phyloP scores from a whole-genome alignment of 441 rosid genomes.

The Isatis lusitanica region DNA sequence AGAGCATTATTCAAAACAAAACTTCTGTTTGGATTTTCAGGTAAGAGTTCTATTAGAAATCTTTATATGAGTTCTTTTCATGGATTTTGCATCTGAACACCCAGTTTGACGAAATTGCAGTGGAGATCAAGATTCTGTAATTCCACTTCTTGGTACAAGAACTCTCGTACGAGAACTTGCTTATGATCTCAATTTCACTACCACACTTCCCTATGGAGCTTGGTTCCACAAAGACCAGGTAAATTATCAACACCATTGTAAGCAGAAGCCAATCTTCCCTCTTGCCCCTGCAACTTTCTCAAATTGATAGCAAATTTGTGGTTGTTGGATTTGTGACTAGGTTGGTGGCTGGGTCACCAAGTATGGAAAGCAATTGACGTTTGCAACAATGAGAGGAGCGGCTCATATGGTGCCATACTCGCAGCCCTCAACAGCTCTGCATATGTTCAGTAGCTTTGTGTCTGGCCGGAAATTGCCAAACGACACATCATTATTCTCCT shows the following conservation, averaged over 20 bases:
- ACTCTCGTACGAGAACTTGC: slow-evolving; percentile 79
- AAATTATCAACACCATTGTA: background rate
- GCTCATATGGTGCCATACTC: slow-evolving; percentile 82
- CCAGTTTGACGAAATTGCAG: slow-evolving; percentile 34
- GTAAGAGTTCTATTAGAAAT: slow-evolving; percentile 30
- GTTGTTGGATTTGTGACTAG: slow-evolving; percentile 20
- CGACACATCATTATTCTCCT: slow-evolving; percentile 36
- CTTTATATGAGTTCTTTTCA: background rate
- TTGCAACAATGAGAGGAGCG: slow-evolving; percentile 80
- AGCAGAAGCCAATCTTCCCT: background rate
- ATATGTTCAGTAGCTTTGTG: slow-evolving; percentile 70
- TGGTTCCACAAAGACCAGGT: slow-evolving; percentile 96
- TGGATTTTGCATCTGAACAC: background rate
- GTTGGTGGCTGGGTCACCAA: slow-evolving; percentile 86
- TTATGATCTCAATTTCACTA: slow-evolving; percentile 50
- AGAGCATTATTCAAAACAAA: slow-evolving; percentile 54
- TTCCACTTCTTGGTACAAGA: slow-evolving; percentile 74
- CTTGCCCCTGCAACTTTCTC: background rate
- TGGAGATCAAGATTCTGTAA: slow-evolving; percentile 85
- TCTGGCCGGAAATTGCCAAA: slow-evolving; percentile 63
- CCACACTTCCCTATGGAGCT: slow-evolving; percentile 68
- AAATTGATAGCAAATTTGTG: background rate
- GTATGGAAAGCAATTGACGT: slow-evolving; percentile 70
- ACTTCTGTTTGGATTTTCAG: slow-evolving; percentile 85
- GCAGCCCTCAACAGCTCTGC: slow-evolving; percentile 71